Conservation (phyloP, 495 filamentous ascomycete species). For the Talaromyces liani region DNA sequence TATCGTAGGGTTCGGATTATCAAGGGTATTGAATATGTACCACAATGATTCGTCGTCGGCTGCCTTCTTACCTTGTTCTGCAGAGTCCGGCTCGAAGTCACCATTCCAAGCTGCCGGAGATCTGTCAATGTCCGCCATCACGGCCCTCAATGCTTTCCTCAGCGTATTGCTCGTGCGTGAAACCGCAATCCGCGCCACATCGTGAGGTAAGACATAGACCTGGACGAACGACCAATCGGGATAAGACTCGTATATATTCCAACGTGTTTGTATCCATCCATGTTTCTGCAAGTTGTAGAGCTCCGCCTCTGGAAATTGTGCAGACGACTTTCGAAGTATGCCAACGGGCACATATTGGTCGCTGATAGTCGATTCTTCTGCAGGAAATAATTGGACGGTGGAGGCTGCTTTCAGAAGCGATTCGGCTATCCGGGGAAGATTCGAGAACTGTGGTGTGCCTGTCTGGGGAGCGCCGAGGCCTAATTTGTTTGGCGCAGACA, state of each 20-base stretch:
- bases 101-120: conserved; percentile 52
- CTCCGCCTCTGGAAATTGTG: conserved; percentile 15
- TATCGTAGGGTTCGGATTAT: conserved; percentile 57
- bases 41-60: conserved; percentile 58
- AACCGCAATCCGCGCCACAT: conserved; percentile 48
- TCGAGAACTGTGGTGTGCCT: not conserved
- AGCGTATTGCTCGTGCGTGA: conserved; percentile 32
- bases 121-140: conserved; percentile 52
- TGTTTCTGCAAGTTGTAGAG: conserved; percentile 20
- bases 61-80: conserved; percentile 7
- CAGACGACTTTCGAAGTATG: not conserved
- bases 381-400: not conserved
- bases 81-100: conserved; percentile 5
- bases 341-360: conserved; percentile 7
- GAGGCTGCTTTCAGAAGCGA: not conserved
- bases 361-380: not conserved
- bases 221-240: conserved; percentile 28
- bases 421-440: not conserved
- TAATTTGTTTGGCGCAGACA: not conserved
- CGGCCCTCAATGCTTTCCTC: conserved; percentile 33
- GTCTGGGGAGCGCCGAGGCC: not conserved
- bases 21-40: conserved; percentile 78
- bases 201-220: conserved; percentile 61
- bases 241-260: conserved; percentile 11
- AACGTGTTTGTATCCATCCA: conserved; percentile 25